Evolutionary conservation across 2,329 filamentous ascomycete genomes (phyloP).

Genomic region (Fusarium setosum): DNA sequence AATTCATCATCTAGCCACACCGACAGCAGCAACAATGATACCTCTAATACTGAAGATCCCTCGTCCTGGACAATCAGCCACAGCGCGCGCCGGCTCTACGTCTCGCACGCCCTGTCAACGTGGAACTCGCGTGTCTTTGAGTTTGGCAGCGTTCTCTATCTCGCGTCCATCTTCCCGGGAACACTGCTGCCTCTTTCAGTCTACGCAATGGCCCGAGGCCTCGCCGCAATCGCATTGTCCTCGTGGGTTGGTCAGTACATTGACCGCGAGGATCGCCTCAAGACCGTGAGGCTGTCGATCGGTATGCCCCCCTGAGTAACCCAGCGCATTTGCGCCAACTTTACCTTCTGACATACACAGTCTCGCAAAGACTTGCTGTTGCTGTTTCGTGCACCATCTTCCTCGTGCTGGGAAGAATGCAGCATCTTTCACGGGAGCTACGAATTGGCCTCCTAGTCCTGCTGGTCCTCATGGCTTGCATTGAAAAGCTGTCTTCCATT

Average conservation of each 20-base stretch:
- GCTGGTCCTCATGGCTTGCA: conserved; percentile 67
- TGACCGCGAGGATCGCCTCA: conserved; percentile 64
- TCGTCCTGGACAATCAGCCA: conserved; percentile 26
- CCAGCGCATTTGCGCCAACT: background rate
- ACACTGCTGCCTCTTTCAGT: conserved; percentile 75
- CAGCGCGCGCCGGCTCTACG: conserved; percentile 57
- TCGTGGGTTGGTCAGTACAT: conserved; percentile 69
- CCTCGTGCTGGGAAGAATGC: conserved; percentile 38
- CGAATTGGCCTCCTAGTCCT: conserved; percentile 46
- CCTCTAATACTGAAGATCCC: background rate
- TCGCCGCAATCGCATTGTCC: conserved; percentile 68
- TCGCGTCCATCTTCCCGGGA: conserved; percentile 64
- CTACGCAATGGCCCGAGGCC: conserved; percentile 73
- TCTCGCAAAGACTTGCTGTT: conserved; percentile 57
- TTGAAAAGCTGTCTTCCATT: conserved; percentile 75
- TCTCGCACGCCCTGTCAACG: conserved; percentile 70
- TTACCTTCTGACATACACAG: conserved; percentile 27
- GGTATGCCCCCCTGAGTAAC: conserved; percentile 26
- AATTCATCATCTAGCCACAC: background rate
- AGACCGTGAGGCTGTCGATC: conserved; percentile 63
- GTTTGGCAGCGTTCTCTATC: conserved; percentile 70
- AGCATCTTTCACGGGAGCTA: conserved; percentile 4
- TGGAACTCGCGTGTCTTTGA: conserved; percentile 75
- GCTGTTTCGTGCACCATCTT: conserved; percentile 61
- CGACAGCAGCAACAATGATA: background rate